Conservation (phyloP, 2,329 filamentous ascomycete species). For the Dactylellina parvicollis region DNA sequence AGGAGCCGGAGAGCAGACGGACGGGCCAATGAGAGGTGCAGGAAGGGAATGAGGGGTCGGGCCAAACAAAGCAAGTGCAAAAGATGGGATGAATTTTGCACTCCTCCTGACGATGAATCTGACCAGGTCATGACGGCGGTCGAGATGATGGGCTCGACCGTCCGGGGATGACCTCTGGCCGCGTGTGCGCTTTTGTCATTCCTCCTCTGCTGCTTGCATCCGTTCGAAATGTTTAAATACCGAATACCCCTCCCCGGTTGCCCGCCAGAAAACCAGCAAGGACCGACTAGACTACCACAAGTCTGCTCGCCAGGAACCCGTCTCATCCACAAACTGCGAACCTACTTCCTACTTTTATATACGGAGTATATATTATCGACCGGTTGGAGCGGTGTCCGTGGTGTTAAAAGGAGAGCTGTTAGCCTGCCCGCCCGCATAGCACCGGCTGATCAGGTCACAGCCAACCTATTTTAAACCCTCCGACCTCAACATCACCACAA, state of each 20-base stretch:
- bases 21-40: conserved; percentile 12
- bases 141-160: background rate
- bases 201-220: conserved; percentile 1
- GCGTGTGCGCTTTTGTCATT: conserved; percentile 52
- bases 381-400: no score
- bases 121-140: conserved; percentile 8
- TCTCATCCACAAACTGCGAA: no score
- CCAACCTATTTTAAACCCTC: background rate
- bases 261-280: background rate
- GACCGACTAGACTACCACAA: background rate
- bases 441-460: conserved; percentile 38
- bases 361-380: background rate
- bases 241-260: conserved; percentile 1
- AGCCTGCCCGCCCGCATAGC: conserved; percentile 33
- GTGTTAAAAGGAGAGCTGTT: background rate
- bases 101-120: background rate
- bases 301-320: background rate
- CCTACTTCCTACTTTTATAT: no score
- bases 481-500: conserved; percentile 12
- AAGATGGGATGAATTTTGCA: conserved; percentile 9
- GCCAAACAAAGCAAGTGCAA: background rate
- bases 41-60: conserved; percentile 1
- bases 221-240: background rate
- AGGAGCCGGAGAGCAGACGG: background rate
- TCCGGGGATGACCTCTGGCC: conserved; percentile 20